Evolutionary conservation across 2,329 filamentous ascomycete species (phyloP).

Genomic region (Hortaea werneckii): DNA sequence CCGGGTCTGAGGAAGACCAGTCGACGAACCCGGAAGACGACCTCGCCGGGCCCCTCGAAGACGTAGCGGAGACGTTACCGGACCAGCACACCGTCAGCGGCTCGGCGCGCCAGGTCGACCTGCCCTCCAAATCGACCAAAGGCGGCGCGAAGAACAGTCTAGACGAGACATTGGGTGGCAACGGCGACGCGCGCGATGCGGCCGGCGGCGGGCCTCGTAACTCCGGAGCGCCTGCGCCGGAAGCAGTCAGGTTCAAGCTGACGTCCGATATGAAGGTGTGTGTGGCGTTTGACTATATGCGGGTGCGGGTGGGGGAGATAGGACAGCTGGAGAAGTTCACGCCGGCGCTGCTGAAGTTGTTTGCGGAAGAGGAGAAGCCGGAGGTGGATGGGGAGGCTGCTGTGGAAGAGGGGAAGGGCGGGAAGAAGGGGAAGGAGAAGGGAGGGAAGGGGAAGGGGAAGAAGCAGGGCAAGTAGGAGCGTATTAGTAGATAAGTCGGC

Average conservation of each 20-base stretch:
- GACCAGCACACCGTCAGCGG: slow-evolving; percentile 8
- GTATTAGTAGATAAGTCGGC: no score
- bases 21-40: slow-evolving; percentile 8
- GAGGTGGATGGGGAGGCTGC: slow-evolving; percentile 10
- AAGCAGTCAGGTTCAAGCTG: slow-evolving; percentile 27
- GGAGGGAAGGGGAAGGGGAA: neutral
- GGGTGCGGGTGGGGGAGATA: slow-evolving; percentile 60
- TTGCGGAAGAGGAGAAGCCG: slow-evolving; percentile 35
- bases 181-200: neutral
- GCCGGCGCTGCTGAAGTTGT: slow-evolving; percentile 48
- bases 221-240: slow-evolving; percentile 8
- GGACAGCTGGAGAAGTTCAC: slow-evolving; percentile 54
- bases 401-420: neutral
- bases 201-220: slow-evolving; percentile 2
- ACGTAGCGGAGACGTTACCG: slow-evolving; percentile 16
- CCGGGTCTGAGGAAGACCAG: slow-evolving; percentile 8
- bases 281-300: slow-evolving; percentile 72
- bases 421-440: slow-evolving; percentile 2
- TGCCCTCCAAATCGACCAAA: slow-evolving; percentile 6
- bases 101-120: slow-evolving; percentile 12
- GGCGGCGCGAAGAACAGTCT: neutral
- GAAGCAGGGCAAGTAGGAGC: neutral
- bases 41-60: slow-evolving; percentile 19
- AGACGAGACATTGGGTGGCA: neutral
- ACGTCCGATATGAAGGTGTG: slow-evolving; percentile 52